Evolutionary conservation across 2,329 filamentous ascomycete species (phyloP), one percentile per base, ranked within the genome.

Genomic region (Colletotrichum sp.): DNA sequence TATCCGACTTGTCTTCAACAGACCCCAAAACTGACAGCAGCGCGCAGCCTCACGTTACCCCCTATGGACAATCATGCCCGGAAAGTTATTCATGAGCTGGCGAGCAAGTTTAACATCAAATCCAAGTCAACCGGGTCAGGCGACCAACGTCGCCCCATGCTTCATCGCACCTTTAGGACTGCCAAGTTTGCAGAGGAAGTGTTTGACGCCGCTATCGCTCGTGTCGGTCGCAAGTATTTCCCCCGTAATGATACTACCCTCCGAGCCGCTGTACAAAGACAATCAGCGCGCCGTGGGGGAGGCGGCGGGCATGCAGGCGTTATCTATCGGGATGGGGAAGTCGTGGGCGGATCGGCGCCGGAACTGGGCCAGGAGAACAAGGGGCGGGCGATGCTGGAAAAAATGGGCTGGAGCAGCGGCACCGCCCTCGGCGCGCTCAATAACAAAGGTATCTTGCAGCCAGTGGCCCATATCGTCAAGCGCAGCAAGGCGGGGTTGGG

Each of bases 341-440:
- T 98, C 32, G 96, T 99, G 4, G 97, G 96, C 64, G 95, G 91
- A 3, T 92, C 92, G 64, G 96, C 96, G 3, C 94, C 96, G 13
- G 96, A 98, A 83, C 89, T 99, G 36, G 94, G 95, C 2, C 87
- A 88, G 6, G 94, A 94, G 69, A 99, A 98, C 82, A 95, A 92
- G 79, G 97, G 97, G 13, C 91, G 95, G 67, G 92, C 92, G 5
- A 94, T 99, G 92, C 86, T 99, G 78, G 95, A 98, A 86, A 99
- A 97, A 86, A 99, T 99, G 97, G 97, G 97, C 5, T 99, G 97
- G 96, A 94, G 91, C 77, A 93, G 90, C 68, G 97, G 97, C 7
- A 98, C 93, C 81, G 94, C 94, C 2, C 89, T 99, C 1, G 97
- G 97, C 68, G 92, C 94, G 13, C 82, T 88, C 2, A 93, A 98